Evolutionary conservation across 1,139 yeast species (phyloP), one percentile per base, ranked within the genome.

Genomic region (Debaryomyces psychrophilus): DNA sequence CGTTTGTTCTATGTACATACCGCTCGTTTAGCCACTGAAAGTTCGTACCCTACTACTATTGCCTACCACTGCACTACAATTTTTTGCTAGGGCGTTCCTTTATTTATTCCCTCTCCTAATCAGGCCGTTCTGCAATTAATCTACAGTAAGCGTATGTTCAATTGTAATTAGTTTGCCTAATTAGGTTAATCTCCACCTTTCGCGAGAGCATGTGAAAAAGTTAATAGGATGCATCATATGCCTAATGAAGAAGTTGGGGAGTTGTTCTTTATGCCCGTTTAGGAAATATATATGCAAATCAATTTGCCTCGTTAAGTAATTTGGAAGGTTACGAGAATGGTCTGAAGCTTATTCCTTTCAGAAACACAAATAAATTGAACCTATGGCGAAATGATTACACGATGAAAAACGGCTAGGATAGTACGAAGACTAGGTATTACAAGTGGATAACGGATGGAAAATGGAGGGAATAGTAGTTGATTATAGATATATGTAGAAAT

Each of bases 161-260:
- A 38, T 28, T 37, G 20, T 38, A 38, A 38, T 38, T 18, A 25
- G 17, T 5, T 1, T 38, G 34, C 41, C 41, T 38, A 38, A 43
- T 25, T 31, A 37, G 45, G 41, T 20, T 17, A 18, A 20, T 20
- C 45, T 43, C 45, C 42, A 31, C 45, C 31, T 27, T 28, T 33
- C 14, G 9, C 17, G 11, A 17, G 38, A 25, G 45, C 45, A 43
- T 43, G 45, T 37, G 45, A n/a, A 18, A 15, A 15, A 12, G 5
- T 22, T 12, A n/a, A 18, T 28, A 7, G 14, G n/a, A n/a, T 17
- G 9, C 20, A 4, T 34, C 22, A 36, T 12, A 14, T 52, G 51
- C 62, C 65, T 54, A 54, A 55, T 43, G 45, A 49, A 63, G 68
- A 55, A 60, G 57, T 14, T 52, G 65, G 35, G 64, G 66, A 58